Conservation (phyloP, 2,329 filamentous ascomycete species). For the Xylariales sp. region DNA sequence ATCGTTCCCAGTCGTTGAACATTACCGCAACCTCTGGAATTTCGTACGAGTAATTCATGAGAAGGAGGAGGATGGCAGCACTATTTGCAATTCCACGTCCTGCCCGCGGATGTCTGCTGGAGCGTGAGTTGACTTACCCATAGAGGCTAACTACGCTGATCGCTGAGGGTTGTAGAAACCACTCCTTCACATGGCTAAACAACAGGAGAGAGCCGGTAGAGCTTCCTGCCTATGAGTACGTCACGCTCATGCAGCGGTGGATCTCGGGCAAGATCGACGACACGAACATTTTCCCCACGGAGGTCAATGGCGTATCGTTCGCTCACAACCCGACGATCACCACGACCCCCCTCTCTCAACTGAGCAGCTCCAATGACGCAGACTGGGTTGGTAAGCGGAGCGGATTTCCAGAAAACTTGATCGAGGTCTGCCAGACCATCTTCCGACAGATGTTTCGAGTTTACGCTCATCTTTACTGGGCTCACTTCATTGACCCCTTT, state of each 20-base stretch:
- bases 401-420: conserved; percentile 86
- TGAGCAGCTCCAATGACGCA: conserved; percentile 55
- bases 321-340: conserved; percentile 57
- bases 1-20: conserved; percentile 96
- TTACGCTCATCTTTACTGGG: conserved; percentile 96
- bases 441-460: conserved; percentile 99
- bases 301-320: conserved; percentile 65
- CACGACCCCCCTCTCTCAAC: conserved; percentile 56
- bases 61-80: conserved; percentile 69
- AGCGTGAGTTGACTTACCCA: conserved; percentile 76
- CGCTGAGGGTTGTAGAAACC: conserved; percentile 61
- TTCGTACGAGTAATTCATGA: conserved; percentile 88
- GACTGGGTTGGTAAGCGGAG: conserved; percentile 89
- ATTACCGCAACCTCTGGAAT: conserved; percentile 82
- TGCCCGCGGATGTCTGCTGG: conserved; percentile 95
- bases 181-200: conserved; percentile 96
- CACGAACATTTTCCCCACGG: conserved; percentile 82
- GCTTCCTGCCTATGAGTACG: conserved; percentile 88
- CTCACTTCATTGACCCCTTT: conserved; percentile 81
- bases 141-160: too few species aligned
- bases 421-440: conserved; percentile 86
- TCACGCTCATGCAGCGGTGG: conserved; percentile 94
- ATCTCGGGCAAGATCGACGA: conserved; percentile 95
- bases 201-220: conserved; percentile 82
- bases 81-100: conserved; percentile 76